Evolutionary conservation across 768 basidiomycete genomes (phyloP).

Genomic region (Crucibulum laeve): DNA sequence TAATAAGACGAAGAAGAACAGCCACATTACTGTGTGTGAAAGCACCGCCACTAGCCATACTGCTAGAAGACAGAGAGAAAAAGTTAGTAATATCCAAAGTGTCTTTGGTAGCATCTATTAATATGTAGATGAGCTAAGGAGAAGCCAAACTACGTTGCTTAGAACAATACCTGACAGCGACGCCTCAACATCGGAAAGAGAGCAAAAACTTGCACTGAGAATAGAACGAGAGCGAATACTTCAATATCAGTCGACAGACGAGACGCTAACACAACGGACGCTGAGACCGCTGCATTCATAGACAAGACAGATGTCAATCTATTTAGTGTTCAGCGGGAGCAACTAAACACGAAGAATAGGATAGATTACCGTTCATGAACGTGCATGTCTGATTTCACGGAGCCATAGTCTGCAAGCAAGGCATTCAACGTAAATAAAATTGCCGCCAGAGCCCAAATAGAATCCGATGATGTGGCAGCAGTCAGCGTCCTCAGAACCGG

Average conservation of each 20-base stretch:
- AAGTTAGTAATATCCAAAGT: constrained; percentile 51
- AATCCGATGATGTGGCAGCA: constrained; percentile 92
- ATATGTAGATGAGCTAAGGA: constrained; percentile 9
- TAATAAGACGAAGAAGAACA: constrained; percentile 45
- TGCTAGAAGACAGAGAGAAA: constrained; percentile 43
- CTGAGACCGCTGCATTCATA: constrained; percentile 89
- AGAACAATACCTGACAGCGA: constrained; percentile 57
- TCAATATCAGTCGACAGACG: constrained; percentile 78
- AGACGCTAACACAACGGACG: constrained; percentile 90
- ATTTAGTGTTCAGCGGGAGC: constrained; percentile 10
- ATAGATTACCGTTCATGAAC: constrained; percentile 54
- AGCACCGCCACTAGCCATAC: constrained; percentile 48
- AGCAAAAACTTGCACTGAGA: constrained; percentile 81
- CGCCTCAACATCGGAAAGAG: constrained; percentile 77
- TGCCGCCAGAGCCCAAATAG: constrained; percentile 94
- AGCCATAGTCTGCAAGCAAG: constrained; percentile 79
- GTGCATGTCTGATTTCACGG: constrained; percentile 35
- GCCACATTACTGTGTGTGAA: constrained; percentile 48
- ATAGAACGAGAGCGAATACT: constrained; percentile 86
- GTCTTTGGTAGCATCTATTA: constrained; percentile 41
- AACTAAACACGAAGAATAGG: constrained; percentile 9
- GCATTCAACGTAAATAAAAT: constrained; percentile 78
- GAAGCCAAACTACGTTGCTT: constrained; percentile 8
- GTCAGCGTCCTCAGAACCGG: constrained; percentile 91
- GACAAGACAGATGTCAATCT: constrained; percentile 82